Percentiles rank a stretch among this genome's conserved stretches.
Evolutionary conservation across 805 yeast species (phyloP).

Genomic region (Brettanomyces custersianus): DNA sequence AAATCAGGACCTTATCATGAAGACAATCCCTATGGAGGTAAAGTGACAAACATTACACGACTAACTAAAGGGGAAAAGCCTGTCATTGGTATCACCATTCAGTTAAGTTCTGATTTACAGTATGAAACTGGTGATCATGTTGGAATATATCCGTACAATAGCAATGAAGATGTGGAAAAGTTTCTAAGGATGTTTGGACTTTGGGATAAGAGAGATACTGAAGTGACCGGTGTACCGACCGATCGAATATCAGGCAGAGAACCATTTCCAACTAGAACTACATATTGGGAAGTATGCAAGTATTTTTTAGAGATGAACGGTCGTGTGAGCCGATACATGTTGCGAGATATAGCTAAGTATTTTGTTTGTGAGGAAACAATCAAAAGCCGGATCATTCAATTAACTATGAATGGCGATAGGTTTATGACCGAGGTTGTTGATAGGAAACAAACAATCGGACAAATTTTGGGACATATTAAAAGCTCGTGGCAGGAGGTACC

Average conservation of each 20-base stretch:
- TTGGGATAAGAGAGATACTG: slow-evolving; percentile 33
- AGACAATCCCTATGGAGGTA: slow-evolving; percentile 57
- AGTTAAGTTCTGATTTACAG: slow-evolving; percentile 47
- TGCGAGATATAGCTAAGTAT: slow-evolving; percentile 19
- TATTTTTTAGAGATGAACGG: slow-evolving; percentile 81
- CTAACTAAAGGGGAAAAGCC: slow-evolving; percentile 30
- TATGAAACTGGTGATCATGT: slow-evolving; percentile 92
- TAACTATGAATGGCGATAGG: slow-evolving; percentile 53
- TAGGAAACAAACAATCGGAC: slow-evolving; percentile 56
- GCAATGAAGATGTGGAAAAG: slow-evolving; percentile 51
- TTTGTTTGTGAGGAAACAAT: slow-evolving; percentile 23
- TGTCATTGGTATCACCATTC: slow-evolving; percentile 73
- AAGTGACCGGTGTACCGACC: slow-evolving; percentile 51
- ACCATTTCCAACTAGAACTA: slow-evolving; percentile 58
- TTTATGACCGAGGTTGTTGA: slow-evolving; percentile 54
- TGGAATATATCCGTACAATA: slow-evolving; percentile 83
- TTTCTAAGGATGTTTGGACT: slow-evolving; percentile 58
- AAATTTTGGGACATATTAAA: slow-evolving; percentile 52
- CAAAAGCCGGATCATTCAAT: slow-evolving; percentile 35
- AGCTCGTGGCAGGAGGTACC: slow-evolving; percentile 65
- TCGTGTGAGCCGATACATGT: slow-evolving; percentile 75
- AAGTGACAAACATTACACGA: slow-evolving; percentile 29
- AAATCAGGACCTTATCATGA: slow-evolving; percentile 18
- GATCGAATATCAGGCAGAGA: slow-evolving; percentile 49
- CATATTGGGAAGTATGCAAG: slow-evolving; percentile 68